Conservation (phyloP, 2,329 filamentous ascomycete genomes). For the Fusarium torreyae region DNA sequence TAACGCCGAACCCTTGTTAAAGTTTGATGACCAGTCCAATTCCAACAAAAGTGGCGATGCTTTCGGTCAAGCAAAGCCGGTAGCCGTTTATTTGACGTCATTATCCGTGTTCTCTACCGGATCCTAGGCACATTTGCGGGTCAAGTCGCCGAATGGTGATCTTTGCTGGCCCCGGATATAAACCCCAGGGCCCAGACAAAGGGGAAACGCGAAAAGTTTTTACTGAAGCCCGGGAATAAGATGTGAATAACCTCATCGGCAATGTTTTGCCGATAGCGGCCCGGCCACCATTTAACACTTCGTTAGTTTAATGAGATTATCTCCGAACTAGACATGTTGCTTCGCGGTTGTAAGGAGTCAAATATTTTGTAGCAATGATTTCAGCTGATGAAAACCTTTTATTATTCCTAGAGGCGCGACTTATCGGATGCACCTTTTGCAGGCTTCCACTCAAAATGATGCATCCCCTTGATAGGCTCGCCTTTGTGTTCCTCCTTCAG, state of each 20-base stretch:
- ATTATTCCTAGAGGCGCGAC: background rate
- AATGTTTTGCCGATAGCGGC: conserved; percentile 19
- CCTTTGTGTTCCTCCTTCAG: background rate
- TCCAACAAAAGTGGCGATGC: conserved; percentile 6
- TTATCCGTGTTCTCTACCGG: background rate
- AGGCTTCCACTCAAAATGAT: conserved; percentile 3
- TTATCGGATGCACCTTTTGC: background rate
- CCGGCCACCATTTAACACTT: background rate
- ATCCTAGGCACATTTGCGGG: background rate
- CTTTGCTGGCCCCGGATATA: background rate
- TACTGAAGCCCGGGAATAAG: conserved; percentile 4
- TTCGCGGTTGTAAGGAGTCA: background rate
- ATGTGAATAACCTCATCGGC: conserved; percentile 30
- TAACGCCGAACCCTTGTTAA: background rate
- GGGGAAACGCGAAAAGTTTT: background rate
- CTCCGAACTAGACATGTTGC: background rate
- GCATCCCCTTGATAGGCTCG: background rate
- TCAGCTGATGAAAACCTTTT: background rate
- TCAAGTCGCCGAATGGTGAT: background rate
- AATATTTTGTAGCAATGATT: too few species aligned
- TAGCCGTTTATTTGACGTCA: conserved; percentile 16
- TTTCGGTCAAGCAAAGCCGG: conserved; percentile 6
- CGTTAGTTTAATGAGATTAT: background rate
- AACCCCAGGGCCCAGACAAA: background rate
- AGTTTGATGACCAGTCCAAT: background rate